Evolutionary conservation across 768 basidiomycete species (phyloP).

Genomic region (Phaeotremella skinneri): DNA sequence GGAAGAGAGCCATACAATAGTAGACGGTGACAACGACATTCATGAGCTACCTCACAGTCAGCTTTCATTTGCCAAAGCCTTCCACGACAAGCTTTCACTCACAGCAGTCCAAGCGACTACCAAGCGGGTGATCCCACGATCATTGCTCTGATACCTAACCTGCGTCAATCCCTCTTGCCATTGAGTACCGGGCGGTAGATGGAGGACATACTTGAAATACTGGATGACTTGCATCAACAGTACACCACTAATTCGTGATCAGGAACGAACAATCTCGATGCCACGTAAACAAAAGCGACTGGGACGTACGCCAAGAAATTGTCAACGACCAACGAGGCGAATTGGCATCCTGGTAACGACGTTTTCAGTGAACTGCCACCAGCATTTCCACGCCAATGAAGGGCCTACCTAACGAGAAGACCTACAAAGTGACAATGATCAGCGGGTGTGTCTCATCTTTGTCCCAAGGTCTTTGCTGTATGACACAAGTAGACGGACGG

Average conservation of each 20-base stretch:
- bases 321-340: slow-evolving; percentile 29
- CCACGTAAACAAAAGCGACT: neutral
- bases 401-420: slow-evolving; percentile 23
- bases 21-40: slow-evolving; percentile 26
- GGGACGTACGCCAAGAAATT: slow-evolving; percentile 22
- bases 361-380: slow-evolving; percentile 25
- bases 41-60: slow-evolving; percentile 20
- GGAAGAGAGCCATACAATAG: slow-evolving; percentile 17
- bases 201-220: slow-evolving; percentile 25
- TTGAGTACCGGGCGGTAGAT: neutral
- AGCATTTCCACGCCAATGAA: neutral
- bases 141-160: slow-evolving; percentile 23
- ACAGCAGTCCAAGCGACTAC: slow-evolving; percentile 24
- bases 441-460: too few relatives aligned
- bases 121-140: slow-evolving; percentile 19
- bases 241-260: slow-evolving; percentile 19
- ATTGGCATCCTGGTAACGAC: slow-evolving; percentile 29
- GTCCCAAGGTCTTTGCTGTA: neutral
- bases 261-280: neutral
- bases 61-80: too few relatives aligned
- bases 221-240: slow-evolving; percentile 24
- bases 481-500: neutral
- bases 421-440: neutral
- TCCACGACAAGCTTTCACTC: slow-evolving; percentile 3
- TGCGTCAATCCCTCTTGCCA: neutral